Percentiles rank a stretch among this genome's conserved stretches.
These are phyloP conservation scores for Vitellaria paradoxa DNA, from an alignment of 179 eudicot species.

Conservation along the genomic window DNA sequence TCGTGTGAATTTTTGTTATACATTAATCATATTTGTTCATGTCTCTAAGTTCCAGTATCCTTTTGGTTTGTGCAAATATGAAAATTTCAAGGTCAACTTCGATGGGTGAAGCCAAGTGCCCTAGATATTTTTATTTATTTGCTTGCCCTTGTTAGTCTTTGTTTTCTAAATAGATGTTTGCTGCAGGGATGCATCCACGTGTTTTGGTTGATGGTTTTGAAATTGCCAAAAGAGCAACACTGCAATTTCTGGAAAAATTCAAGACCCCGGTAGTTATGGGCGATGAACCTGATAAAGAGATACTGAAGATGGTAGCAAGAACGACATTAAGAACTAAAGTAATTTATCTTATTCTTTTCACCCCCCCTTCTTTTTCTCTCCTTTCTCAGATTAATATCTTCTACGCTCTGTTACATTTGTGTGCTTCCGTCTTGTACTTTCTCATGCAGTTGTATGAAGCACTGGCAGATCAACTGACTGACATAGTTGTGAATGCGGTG, in stretches of 20 bases:
- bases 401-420: slow-evolving; percentile 2
- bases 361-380: no score
- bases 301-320: slow-evolving; percentile 94
- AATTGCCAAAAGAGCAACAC: slow-evolving; percentile 92
- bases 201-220: slow-evolving; percentile 96
- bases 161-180: not conserved
- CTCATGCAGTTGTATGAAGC: slow-evolving; percentile 72
- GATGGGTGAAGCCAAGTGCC: not conserved
- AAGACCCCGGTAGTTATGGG: slow-evolving; percentile 97
- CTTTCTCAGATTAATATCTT: not conserved
- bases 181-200: slow-evolving; percentile 94
- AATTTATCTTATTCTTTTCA: not conserved
- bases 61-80: not conserved
- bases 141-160: not conserved
- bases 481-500: slow-evolving; percentile 82
- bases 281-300: slow-evolving; percentile 87
- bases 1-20: not conserved
- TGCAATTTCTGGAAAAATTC: slow-evolving; percentile 79
- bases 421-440: not conserved
- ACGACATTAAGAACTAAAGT: slow-evolving; percentile 96
- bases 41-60: not conserved
- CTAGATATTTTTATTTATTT: not conserved
- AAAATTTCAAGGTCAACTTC: not conserved
- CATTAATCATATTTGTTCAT: not conserved
- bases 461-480: slow-evolving; percentile 92